Evolutionary conservation across 345 rosid species (phyloP), one percentile per base, ranked within the genome.

Genomic region (Reutealis trisperma): DNA sequence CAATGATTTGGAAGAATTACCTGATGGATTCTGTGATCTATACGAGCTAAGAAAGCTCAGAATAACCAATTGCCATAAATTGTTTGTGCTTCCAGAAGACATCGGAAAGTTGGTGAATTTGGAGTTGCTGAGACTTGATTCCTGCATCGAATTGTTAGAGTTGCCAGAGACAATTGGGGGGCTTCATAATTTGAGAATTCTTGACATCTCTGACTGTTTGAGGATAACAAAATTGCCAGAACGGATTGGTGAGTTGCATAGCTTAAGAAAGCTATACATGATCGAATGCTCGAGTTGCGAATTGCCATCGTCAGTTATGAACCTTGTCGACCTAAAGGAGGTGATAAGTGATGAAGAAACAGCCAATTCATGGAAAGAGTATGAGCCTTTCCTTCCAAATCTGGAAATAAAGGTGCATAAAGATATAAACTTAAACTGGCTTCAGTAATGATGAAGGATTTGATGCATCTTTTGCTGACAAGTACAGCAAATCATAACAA

Each of bases 391-490:
- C 11, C 74, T 79, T 2, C 34, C 42, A 22, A 51, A 51, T 32
- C 62, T 83, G 57, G 67, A 2, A 14, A 62, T 76, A 25, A 72
- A 60, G 67, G 80, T 75, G 32, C 83, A 61, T 5, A 77, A 73
- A 61, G 83, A 76, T 37, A n/a, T 71, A 64, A 82, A 76, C 69
- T 73, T 83, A n/a, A 67, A 79, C 66, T 83, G 85, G 83, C 83
- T 79, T 67, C 41, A 45, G 2, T 59, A 60, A 52, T 44, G n/a
- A n/a, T n/a, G n/a, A n/a, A n/a, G n/a, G n/a, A n/a, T n/a, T n/a
- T n/a, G n/a, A n/a, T n/a, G n/a, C n/a, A n/a, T n/a, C n/a, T n/a
- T n/a, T n/a, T n/a, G n/a, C n/a, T n/a, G n/a, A n/a, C n/a, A n/a
- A n/a, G n/a, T n/a, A n/a, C n/a, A n/a, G n/a, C n/a, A n/a, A n/a